Evolutionary conservation across 768 basidiomycete genomes (phyloP).

Genomic region (Pleurotus ostreatus): DNA sequence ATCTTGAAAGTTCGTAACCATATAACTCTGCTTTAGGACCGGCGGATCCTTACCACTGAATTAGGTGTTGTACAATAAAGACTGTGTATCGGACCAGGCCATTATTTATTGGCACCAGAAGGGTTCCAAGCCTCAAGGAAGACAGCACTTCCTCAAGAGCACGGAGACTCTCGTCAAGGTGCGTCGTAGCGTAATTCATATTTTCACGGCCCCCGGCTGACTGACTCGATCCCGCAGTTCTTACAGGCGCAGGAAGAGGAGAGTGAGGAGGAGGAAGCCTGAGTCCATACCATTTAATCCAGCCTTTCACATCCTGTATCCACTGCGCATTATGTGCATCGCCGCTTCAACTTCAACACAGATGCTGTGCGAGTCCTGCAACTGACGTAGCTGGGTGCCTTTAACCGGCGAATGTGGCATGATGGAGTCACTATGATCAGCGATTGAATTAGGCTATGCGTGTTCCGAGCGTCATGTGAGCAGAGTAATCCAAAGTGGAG

Average conservation of each 20-base stretch:
- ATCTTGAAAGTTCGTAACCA: slow-evolving; percentile 69
- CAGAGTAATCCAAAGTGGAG: no score
- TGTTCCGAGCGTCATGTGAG: no score
- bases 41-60: no score
- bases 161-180: slow-evolving; percentile 90
- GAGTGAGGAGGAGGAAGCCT: slow-evolving; percentile 52
- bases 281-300: neutral
- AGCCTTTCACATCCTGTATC: no score
- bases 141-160: slow-evolving; percentile 90
- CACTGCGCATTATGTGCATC: no score
- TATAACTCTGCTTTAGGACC: no score
- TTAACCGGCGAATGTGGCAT: no score
- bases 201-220: neutral
- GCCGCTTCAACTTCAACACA: no score
- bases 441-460: no score
- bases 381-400: no score
- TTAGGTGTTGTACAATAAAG: slow-evolving; percentile 94
- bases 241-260: slow-evolving; percentile 85
- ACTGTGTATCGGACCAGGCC: slow-evolving; percentile 92
- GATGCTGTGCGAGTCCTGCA: no score
- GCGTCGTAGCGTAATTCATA: slow-evolving; percentile 13
- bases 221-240: slow-evolving; percentile 48
- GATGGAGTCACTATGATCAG: no score
- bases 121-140: slow-evolving; percentile 92
- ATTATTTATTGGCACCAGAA: slow-evolving; percentile 99